Evolutionary conservation across 78 protist genomes (phyloP).

Genomic region (Fonticula alba): DNA sequence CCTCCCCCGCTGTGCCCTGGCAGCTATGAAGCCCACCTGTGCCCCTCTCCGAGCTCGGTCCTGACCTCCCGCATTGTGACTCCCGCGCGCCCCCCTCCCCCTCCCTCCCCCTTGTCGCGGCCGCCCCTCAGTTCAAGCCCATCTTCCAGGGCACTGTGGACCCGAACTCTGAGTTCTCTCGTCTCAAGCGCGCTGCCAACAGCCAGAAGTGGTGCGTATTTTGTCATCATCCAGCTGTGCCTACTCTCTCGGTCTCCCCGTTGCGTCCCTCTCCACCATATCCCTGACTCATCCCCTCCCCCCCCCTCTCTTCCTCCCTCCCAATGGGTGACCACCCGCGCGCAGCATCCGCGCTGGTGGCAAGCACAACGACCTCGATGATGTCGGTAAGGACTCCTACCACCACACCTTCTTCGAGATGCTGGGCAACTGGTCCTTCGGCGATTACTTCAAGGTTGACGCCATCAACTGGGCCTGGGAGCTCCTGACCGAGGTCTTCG

Average conservation of each 20-base stretch:
- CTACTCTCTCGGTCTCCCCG: too few relatives aligned
- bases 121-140: constrained; percentile 57
- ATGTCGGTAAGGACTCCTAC: constrained; percentile 82
- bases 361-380: constrained; percentile 92
- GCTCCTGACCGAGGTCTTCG: constrained; percentile 66
- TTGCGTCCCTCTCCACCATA: too few relatives aligned
- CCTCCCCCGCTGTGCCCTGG: neutral
- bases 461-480: constrained; percentile 87
- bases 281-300: too few relatives aligned
- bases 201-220: constrained; percentile 70
- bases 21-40: neutral
- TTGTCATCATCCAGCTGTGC: too few relatives aligned
- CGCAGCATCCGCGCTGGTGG: constrained; percentile 94
- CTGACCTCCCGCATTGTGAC: neutral
- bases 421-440: constrained; percentile 95
- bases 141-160: constrained; percentile 76
- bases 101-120: neutral
- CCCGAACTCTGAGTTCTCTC: constrained; percentile 55
- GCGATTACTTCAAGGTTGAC: constrained; percentile 88
- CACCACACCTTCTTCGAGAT: constrained; percentile 98
- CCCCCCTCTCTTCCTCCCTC: too few relatives aligned
- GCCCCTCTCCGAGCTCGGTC: neutral
- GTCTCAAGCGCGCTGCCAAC: constrained; percentile 74
- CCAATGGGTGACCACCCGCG: too few relatives aligned
- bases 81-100: neutral